Conservation (phyloP, 495 filamentous ascomycete species). For the Monascus purpureus region DNA sequence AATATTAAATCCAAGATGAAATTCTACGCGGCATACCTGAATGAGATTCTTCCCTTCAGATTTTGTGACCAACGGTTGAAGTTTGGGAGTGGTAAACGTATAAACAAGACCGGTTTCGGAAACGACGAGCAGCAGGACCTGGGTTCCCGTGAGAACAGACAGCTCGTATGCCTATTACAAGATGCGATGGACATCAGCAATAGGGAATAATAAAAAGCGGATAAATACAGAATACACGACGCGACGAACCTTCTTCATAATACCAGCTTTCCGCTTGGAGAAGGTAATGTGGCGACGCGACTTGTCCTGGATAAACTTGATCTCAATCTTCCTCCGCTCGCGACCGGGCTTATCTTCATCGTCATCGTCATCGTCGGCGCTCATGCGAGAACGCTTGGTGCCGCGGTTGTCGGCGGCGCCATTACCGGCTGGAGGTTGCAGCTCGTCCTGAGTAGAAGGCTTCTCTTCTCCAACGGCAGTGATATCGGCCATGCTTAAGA, state of each 20-base stretch:
- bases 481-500: slow-evolving; percentile 29
- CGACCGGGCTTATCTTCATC: slow-evolving; percentile 97
- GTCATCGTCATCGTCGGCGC: slow-evolving; percentile 91
- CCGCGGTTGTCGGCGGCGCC: slow-evolving; percentile 57
- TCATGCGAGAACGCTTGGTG: slow-evolving; percentile 78
- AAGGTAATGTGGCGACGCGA: slow-evolving; percentile 99
- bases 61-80: slow-evolving; percentile 97
- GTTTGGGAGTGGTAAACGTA: slow-evolving; percentile 98
- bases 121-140: slow-evolving; percentile 93
- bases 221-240: slow-evolving; percentile 8
- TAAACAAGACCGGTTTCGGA: slow-evolving; percentile 98
- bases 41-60: slow-evolving; percentile 99
- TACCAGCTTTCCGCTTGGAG: slow-evolving; percentile 99
- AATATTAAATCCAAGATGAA: neutral
- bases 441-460: slow-evolving; percentile 37
- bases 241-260: slow-evolving; percentile 97
- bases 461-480: slow-evolving; percentile 33
- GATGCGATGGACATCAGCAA: neutral
- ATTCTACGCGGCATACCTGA: slow-evolving; percentile 49
- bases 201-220: slow-evolving; percentile 3
- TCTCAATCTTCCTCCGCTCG: slow-evolving; percentile 99
- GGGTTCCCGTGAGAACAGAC: slow-evolving; percentile 93
- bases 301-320: slow-evolving; percentile 99
- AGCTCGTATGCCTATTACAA: slow-evolving; percentile 79
- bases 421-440: slow-evolving; percentile 35